Evolutionary conservation across 805 yeast species (phyloP).

Genomic region (Starmerella davenportii): DNA sequence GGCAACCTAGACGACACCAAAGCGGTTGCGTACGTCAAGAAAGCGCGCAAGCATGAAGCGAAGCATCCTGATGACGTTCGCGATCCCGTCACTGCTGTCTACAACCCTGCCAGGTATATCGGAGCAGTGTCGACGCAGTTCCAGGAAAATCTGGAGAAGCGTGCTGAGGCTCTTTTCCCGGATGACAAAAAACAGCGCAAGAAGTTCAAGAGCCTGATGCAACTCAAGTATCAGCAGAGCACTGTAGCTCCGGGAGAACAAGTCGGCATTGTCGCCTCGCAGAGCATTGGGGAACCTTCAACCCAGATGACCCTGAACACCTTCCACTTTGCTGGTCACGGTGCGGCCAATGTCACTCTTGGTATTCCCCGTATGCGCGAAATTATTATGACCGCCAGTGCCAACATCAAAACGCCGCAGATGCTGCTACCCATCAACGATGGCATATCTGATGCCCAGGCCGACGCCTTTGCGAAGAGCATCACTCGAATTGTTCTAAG

Average conservation of each 20-base stretch:
- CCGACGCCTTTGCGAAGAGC: slow-evolving; percentile 83
- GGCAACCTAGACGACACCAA: slow-evolving; percentile 63
- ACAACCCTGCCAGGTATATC: slow-evolving; percentile 72
- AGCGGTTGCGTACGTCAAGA: slow-evolving; percentile 67
- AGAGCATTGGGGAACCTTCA: slow-evolving; percentile 97
- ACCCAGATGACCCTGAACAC: slow-evolving; percentile 97
- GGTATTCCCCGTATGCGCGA: slow-evolving; percentile 99
- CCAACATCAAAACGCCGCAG: slow-evolving; percentile 93
- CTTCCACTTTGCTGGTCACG: slow-evolving; percentile 99
- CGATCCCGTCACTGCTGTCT: slow-evolving; percentile 76
- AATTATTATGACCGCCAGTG: slow-evolving; percentile 97
- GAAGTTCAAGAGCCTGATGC: slow-evolving; percentile 93
- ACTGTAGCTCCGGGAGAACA: slow-evolving; percentile 92
- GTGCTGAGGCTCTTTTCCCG: slow-evolving; percentile 33
- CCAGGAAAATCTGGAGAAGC: slow-evolving; percentile 59
- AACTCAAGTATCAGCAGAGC: slow-evolving; percentile 93
- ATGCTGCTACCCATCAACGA: slow-evolving; percentile 77
- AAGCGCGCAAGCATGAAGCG: slow-evolving; percentile 43
- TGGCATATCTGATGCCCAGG: slow-evolving; percentile 69
- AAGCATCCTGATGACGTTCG: slow-evolving; percentile 48
- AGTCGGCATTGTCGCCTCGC: slow-evolving; percentile 96
- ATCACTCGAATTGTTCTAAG: slow-evolving; percentile 70
- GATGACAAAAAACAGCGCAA: slow-evolving; percentile 36
- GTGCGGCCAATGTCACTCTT: slow-evolving; percentile 97
- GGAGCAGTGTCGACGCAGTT: slow-evolving; percentile 89